Percentiles rank a stretch among this genome's conserved stretches.
These are phyloP conservation scores for Trifolium pratense DNA, from an alignment of 306 rosid species.

Conservation along the genomic window DNA sequence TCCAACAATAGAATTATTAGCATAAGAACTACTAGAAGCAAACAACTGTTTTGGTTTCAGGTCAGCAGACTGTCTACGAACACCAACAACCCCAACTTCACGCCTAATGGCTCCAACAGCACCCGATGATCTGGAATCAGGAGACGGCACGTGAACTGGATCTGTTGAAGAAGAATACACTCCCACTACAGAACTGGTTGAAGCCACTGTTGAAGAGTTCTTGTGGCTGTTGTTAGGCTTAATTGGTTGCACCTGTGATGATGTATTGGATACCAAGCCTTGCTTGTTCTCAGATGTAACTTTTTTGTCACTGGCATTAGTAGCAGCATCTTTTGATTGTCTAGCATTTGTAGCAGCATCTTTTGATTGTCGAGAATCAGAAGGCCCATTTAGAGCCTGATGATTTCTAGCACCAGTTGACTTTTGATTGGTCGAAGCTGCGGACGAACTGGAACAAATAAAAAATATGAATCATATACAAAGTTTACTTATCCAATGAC, in stretches of 20 bases:
- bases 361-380: constrained; percentile 54
- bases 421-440: constrained; percentile 58
- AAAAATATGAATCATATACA: constrained; percentile 20
- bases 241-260: constrained; percentile 52
- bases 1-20: constrained; percentile 59
- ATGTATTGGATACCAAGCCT: constrained; percentile 45
- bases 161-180: constrained; percentile 94
- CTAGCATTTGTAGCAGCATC: constrained; percentile 53
- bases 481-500: constrained; percentile 27
- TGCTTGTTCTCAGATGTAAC: constrained; percentile 58
- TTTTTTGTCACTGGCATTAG: constrained; percentile 51
- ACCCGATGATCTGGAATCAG: constrained; percentile 88
- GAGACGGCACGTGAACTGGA: constrained; percentile 99
- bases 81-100: constrained; percentile 93
- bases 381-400: constrained; percentile 55
- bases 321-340: constrained; percentile 49
- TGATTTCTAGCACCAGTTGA: constrained; percentile 58
- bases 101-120: constrained; percentile 96
- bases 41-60: constrained; percentile 57
- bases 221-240: constrained; percentile 60
- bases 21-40: constrained; percentile 59
- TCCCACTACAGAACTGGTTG: constrained; percentile 79
- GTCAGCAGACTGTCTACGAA: constrained; percentile 76
- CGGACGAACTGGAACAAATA: constrained; percentile 55
- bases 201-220: constrained; percentile 53